A percentile compares a stretch with the other conserved stretches of the same genome.
Evolutionary conservation across 1,139 yeast species (phyloP).

Genomic region (Protomyces pachydermus): DNA sequence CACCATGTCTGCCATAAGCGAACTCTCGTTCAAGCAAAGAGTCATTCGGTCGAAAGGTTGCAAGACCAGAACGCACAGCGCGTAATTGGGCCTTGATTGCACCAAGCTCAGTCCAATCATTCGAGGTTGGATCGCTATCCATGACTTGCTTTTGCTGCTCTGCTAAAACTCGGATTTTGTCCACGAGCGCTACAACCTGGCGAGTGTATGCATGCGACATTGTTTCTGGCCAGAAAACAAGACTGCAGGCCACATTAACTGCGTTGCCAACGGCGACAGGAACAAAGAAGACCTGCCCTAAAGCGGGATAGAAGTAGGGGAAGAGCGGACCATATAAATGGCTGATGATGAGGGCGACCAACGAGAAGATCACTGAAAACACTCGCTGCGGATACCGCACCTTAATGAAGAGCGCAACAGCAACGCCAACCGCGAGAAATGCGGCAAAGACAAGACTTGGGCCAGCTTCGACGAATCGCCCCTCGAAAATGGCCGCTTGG

Average conservation of each 20-base stretch:
- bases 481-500: slow-evolving; percentile 21
- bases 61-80: slow-evolving; percentile 10
- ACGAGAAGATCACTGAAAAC: slow-evolving; percentile 8
- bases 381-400: slow-evolving; percentile 16
- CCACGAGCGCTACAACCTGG: slow-evolving; percentile 9
- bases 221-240: slow-evolving; percentile 29
- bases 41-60: slow-evolving; percentile 22
- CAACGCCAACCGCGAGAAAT: slow-evolving; percentile 20
- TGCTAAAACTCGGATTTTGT: slow-evolving; percentile 2
- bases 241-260: slow-evolving; percentile 22
- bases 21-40: slow-evolving; percentile 24
- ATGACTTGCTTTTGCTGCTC: slow-evolving; percentile 18
- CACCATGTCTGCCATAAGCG: slow-evolving; percentile 28
- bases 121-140: slow-evolving; percentile 22
- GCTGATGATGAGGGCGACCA: slow-evolving; percentile 19
- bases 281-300: slow-evolving; percentile 18
- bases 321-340: slow-evolving; percentile 25
- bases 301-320: slow-evolving; percentile 26
- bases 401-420: slow-evolving; percentile 20
- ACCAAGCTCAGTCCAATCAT: slow-evolving; percentile 13
- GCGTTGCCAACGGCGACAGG: slow-evolving; percentile 25
- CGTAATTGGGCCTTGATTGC: slow-evolving; percentile 17
- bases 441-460: slow-evolving; percentile 26
- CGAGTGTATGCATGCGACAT: slow-evolving; percentile 23
- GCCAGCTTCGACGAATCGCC: slow-evolving; percentile 24